Percentiles rank a stretch among this genome's conserved stretches.
Evolutionary conservation across 306 rosid species (phyloP).

Genomic region (apple (Malus domestica)): DNA sequence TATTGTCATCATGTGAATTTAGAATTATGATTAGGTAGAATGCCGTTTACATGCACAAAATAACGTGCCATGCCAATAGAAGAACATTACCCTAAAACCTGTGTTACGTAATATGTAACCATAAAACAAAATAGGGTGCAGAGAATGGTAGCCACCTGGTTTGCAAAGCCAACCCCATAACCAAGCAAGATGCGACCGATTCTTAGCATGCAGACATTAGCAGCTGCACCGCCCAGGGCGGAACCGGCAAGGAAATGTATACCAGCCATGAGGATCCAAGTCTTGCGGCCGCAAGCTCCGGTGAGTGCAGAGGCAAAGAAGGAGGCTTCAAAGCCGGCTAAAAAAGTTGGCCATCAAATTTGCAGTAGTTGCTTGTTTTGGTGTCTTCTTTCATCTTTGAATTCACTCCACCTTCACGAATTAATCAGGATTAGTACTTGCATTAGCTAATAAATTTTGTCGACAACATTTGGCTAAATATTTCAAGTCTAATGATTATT

Average conservation of each 20-base stretch:
- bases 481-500: too few species aligned
- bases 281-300: conserved; percentile 50
- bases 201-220: conserved; percentile 52
- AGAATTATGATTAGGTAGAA: too few species aligned
- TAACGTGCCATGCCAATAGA: background rate
- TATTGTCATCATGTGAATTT: too few species aligned
- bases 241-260: conserved; percentile 60
- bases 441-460: background rate
- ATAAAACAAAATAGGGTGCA: background rate
- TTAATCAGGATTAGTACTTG: background rate
- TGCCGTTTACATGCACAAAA: too few species aligned
- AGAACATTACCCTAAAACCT: background rate
- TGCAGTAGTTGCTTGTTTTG: conserved; percentile 59
- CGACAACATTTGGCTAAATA: too few species aligned
- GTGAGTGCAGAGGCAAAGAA: conserved; percentile 44
- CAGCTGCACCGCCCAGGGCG: conserved; percentile 53
- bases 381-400: conserved; percentile 46
- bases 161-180: conserved; percentile 71
- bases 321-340: conserved; percentile 64
- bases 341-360: conserved; percentile 47
- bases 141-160: conserved; percentile 36
- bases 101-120: too few species aligned
- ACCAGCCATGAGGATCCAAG: conserved; percentile 43
- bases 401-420: conserved; percentile 32
- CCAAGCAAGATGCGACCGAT: conserved; percentile 65